phyloP scores from a whole-genome alignment of 129 eudicot species.

The Artemisia annua region DNA sequence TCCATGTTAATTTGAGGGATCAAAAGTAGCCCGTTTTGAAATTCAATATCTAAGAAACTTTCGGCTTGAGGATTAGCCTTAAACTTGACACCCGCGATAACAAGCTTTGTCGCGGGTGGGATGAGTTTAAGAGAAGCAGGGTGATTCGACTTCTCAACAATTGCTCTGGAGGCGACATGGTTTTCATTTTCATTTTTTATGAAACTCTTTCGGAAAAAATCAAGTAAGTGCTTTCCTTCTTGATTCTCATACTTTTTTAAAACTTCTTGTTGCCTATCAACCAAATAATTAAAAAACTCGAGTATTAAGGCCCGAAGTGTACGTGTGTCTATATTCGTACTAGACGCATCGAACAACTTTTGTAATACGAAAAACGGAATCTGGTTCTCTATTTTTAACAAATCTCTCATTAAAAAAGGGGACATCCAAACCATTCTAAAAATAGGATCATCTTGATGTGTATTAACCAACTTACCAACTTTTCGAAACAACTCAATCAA shows the following conservation, averaged over 20 bases:
- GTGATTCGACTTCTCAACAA: neutral
- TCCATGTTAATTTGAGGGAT: constrained; percentile 37
- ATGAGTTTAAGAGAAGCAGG: constrained; percentile 23
- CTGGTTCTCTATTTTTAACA: constrained; percentile 38
- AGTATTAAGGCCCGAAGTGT: constrained; percentile 35
- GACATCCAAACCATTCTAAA: constrained; percentile 39
- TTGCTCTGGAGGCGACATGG: too few relatives aligned
- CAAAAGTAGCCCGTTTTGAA: constrained; percentile 25
- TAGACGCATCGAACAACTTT: constrained; percentile 21
- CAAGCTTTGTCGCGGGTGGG: constrained; percentile 35
- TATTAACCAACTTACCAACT: constrained; percentile 29
- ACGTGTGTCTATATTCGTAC: neutral
- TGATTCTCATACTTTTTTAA: neutral
- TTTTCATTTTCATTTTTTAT: neutral
- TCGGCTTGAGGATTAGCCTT: constrained; percentile 22
- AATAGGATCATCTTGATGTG: constrained; percentile 30
- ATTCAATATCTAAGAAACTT: constrained; percentile 34
- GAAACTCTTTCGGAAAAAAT: constrained; percentile 33
- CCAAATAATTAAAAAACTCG: constrained; percentile 27
- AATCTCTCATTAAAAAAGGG: constrained; percentile 38
- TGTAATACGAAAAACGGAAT: constrained; percentile 37
- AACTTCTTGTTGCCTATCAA: constrained; percentile 10
- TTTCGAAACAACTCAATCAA: constrained; percentile 37
- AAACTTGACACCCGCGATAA: constrained; percentile 23
- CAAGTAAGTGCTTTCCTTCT: constrained; percentile 38